These are phyloP conservation scores for Phalaenopsis hybrid DNA, from an alignment of 116 monocot genomes.

Conservation along the genomic window DNA sequence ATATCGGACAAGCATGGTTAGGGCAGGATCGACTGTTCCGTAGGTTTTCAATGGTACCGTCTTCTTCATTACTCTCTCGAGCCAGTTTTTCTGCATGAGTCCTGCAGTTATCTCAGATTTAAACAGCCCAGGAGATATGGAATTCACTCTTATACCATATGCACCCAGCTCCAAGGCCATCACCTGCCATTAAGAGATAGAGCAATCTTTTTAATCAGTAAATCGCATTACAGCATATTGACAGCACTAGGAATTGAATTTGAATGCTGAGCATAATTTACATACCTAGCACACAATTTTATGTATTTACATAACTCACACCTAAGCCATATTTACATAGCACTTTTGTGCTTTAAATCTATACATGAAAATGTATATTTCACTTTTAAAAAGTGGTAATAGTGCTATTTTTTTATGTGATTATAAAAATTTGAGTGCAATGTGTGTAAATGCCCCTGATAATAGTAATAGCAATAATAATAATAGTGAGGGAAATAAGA, in stretches of 20 bases:
- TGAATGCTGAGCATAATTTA: no score
- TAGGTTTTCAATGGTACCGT: slow-evolving; percentile 29
- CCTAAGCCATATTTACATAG: no score
- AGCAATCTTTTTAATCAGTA: background rate
- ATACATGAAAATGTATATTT: no score
- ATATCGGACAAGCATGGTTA: slow-evolving; percentile 51
- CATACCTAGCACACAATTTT: no score
- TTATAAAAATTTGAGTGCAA: no score
- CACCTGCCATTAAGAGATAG: slow-evolving; percentile 18
- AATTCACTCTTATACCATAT: slow-evolving; percentile 48
- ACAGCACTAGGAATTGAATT: no score
- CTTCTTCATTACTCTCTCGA: slow-evolving; percentile 32
- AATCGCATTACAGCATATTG: no score
- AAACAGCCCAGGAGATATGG: slow-evolving; percentile 65
- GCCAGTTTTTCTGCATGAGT: slow-evolving; percentile 53
- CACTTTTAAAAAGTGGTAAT: no score
- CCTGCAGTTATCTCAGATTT: slow-evolving; percentile 57
- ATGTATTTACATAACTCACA: no score
- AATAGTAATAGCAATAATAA: background rate
- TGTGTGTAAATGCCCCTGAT: no score
- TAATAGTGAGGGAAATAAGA: background rate
- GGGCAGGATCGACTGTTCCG: slow-evolving; percentile 43
- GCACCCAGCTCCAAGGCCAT: slow-evolving; percentile 59
- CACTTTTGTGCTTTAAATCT: no score
- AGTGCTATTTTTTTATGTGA: no score